Base-by-base conservation (phyloP, 108 stramenopile species). In the Cyclotella choctawhatcheeana region DNA sequence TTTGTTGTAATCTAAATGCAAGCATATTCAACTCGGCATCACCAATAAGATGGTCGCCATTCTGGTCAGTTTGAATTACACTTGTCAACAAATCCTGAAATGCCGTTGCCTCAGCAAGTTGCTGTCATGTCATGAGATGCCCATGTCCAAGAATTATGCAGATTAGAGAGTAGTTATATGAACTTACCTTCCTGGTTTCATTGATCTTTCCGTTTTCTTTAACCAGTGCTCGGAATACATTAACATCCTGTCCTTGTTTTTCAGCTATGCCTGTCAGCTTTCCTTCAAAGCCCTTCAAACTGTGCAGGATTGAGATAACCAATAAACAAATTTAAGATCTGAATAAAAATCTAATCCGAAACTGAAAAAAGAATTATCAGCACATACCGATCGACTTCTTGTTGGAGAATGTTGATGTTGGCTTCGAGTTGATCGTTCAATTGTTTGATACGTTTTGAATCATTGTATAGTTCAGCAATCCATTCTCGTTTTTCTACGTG, bases 1-100 rank as follows among this genome's bases (percentile, higher is more conserved):
- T 68, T 21, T 37, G 32, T 32, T 78, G 61, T 30, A 78, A 53
- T 5, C 77, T 48, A 26, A 27, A 25, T 21, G 77, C 63, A 35
- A 70, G 64, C 33, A 78, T 26, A 18, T 66, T 71, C 27, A 78
- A 63, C 50, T 78, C 77, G 21, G 54, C 30, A 12, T 78, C 69
- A 18, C 77, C 77, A 37, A 78, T 58, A 26, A 60, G 58, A 55
- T 66, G 69, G 60, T 78, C 68, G 6, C 53, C 51, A 31, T 60
- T 31, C 30, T 2, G 43, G 50, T 66, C 69, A 21, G 64, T 58
- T 37, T 8, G 27, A 2, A 71, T 22, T 21, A 71, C 53, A 29
- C 62, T 71, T 59, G 18, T 33, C 18, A 54, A 33, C 27, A 79
- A 60, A 26, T 65, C 58, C 52, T 71, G 22, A 35, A 79, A 64